These are phyloP conservation scores for Athelia sp. DNA, from an alignment of 1,284 basidiomycete species.

Conservation along the genomic window DNA sequence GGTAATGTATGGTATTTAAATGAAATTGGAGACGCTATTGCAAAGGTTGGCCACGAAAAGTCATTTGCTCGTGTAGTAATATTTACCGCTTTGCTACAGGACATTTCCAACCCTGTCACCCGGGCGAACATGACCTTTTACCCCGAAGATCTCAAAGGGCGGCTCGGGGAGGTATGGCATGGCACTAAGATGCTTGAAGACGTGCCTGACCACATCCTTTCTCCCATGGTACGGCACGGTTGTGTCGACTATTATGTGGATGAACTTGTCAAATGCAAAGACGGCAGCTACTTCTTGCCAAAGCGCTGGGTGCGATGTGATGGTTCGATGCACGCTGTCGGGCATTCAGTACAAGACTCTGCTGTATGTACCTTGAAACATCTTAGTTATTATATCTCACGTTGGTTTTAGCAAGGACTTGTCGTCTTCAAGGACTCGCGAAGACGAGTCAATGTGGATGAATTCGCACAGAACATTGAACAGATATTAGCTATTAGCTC, in stretches of 20 bases:
- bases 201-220: background rate
- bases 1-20: too few relatives aligned
- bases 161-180: background rate
- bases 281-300: background rate
- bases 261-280: background rate
- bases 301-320: background rate
- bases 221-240: background rate
- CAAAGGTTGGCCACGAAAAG: too few relatives aligned
- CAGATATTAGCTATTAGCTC: background rate
- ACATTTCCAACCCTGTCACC: too few relatives aligned
- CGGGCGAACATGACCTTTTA: background rate
- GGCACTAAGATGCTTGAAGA: background rate
- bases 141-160: background rate
- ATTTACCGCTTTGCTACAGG: too few relatives aligned
- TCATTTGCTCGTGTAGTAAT: too few relatives aligned
- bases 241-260: background rate
- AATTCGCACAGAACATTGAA: background rate
- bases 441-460: background rate
- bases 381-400: background rate
- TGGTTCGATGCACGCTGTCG: background rate
- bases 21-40: too few relatives aligned
- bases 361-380: too few relatives aligned
- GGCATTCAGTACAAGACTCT: background rate
- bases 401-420: background rate
- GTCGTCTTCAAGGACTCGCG: background rate